These are phyloP conservation scores for Cercospora sp. DNA, from an alignment of 2,329 filamentous ascomycete genomes.

Conservation along the genomic window DNA sequence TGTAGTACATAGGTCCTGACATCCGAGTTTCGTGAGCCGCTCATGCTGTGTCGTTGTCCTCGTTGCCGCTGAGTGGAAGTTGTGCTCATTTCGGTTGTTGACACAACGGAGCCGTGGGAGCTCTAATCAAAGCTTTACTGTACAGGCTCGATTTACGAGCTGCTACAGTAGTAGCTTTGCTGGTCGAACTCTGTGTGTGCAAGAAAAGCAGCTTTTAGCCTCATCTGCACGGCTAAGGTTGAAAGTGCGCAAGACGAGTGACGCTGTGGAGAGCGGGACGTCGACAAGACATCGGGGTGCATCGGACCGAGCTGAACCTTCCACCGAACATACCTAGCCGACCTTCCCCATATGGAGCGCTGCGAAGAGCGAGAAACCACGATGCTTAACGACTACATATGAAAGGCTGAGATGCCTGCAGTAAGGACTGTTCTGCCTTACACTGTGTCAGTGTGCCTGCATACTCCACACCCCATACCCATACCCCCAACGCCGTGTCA, in stretches of 20 bases:
- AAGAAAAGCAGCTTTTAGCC: slow-evolving; percentile 7
- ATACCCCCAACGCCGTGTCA: slow-evolving; percentile 4
- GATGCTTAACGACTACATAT: not conserved
- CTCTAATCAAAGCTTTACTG: not conserved
- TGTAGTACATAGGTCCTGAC: not conserved
- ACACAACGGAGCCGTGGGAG: not conserved
- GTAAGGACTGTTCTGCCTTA: slow-evolving; percentile 3
- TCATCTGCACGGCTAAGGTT: slow-evolving; percentile 9
- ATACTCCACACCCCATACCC: not conserved
- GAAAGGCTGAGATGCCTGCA: not conserved
- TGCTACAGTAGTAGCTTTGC: not conserved
- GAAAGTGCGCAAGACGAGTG: not conserved
- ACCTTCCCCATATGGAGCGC: not conserved
- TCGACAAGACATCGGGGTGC: not conserved
- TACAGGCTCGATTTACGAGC: not conserved
- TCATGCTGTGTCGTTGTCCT: not conserved
- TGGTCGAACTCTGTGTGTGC: not conserved
- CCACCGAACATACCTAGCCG: not conserved
- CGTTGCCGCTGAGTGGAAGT: not conserved
- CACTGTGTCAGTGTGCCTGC: not conserved
- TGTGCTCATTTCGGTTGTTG: not conserved
- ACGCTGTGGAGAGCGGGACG: not conserved
- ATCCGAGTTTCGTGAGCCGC: not conserved
- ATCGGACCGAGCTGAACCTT: not conserved
- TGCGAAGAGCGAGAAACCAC: not conserved